Conservation (phyloP, 345 rosid genomes). For the Lumnitzera racemosa region DNA sequence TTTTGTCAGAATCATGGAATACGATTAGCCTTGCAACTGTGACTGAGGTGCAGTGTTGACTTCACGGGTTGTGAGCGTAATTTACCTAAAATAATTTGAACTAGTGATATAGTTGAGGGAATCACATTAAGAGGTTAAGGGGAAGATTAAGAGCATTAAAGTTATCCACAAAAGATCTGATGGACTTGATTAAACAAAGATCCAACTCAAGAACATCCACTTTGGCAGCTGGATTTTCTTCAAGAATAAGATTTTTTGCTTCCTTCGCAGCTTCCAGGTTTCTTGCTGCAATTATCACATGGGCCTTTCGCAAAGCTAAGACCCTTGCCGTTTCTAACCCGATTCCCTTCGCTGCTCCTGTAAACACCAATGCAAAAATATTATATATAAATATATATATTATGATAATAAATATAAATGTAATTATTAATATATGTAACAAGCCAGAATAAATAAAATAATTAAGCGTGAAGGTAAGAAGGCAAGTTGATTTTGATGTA, state of each 20-base stretch:
- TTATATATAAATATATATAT: not conserved
- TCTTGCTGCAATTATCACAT: constrained; percentile 71
- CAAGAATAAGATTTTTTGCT: constrained; percentile 42
- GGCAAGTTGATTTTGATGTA: too few species aligned
- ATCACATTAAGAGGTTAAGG: constrained; percentile 70
- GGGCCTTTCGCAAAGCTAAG: constrained; percentile 56
- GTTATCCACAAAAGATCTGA: constrained; percentile 34
- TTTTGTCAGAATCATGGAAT: too few species aligned
- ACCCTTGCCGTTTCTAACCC: constrained; percentile 91
- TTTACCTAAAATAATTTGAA: too few species aligned
- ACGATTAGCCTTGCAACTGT: too few species aligned
- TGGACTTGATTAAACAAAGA: constrained; percentile 51
- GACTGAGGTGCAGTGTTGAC: too few species aligned
- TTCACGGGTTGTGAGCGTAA: too few species aligned
- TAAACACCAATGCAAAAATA: not conserved
- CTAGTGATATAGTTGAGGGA: not conserved
- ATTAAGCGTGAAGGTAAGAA: too few species aligned
- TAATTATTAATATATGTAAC: too few species aligned
- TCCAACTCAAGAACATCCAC: constrained; percentile 52
- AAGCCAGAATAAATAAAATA: too few species aligned
- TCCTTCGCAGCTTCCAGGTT: constrained; percentile 65
- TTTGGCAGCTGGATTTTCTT: constrained; percentile 28
- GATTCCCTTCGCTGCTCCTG: constrained; percentile 93
- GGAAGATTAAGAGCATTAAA: constrained; percentile 55
- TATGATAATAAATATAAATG: too few species aligned